phyloP scores from a whole-genome alignment of 1,284 basidiomycete species.

The Athelia psychrophila region DNA sequence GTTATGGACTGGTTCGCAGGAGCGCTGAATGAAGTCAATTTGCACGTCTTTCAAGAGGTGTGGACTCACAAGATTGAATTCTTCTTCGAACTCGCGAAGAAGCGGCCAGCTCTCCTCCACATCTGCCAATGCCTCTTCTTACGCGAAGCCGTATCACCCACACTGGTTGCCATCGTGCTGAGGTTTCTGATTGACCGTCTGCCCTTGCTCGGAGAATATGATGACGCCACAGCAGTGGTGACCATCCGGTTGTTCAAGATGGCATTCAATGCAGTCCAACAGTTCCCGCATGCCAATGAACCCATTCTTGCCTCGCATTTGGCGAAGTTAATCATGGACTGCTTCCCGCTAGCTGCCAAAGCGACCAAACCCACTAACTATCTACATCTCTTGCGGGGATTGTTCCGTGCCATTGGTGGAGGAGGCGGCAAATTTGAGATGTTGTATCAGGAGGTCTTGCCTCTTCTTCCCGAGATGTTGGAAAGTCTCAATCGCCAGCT shows the following conservation, averaged over 20 bases:
- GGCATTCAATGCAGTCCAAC: constrained; percentile 88
- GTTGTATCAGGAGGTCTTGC: constrained; percentile 95
- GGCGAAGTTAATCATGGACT: constrained; percentile 95
- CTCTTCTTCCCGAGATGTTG: constrained; percentile 95
- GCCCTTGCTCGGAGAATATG: constrained; percentile 82
- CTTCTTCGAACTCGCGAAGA: constrained; percentile 79
- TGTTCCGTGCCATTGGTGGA: constrained; percentile 97
- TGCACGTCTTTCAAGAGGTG: constrained; percentile 92
- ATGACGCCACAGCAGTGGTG: constrained; percentile 77
- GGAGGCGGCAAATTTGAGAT: constrained; percentile 93
- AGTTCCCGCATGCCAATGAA: constrained; percentile 83
- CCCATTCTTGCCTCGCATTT: constrained; percentile 91
- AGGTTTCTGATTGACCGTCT: constrained; percentile 85
- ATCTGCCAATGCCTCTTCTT: constrained; percentile 87
- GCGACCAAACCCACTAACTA: constrained; percentile 91
- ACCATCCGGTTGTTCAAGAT: constrained; percentile 95
- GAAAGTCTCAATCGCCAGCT: constrained; percentile 93
- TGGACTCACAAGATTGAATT: constrained; percentile 91
- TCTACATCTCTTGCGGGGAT: constrained; percentile 89
- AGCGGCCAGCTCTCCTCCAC: constrained; percentile 80
- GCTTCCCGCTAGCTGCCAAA: constrained; percentile 92
- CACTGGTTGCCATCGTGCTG: constrained; percentile 91
- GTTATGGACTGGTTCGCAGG: constrained; percentile 85
- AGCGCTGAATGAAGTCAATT: constrained; percentile 79
- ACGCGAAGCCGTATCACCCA: constrained; percentile 83